These are phyloP conservation scores for Cenchrus americanus DNA, from an alignment of 176 grass and related monocot species.

Conservation along the genomic window DNA sequence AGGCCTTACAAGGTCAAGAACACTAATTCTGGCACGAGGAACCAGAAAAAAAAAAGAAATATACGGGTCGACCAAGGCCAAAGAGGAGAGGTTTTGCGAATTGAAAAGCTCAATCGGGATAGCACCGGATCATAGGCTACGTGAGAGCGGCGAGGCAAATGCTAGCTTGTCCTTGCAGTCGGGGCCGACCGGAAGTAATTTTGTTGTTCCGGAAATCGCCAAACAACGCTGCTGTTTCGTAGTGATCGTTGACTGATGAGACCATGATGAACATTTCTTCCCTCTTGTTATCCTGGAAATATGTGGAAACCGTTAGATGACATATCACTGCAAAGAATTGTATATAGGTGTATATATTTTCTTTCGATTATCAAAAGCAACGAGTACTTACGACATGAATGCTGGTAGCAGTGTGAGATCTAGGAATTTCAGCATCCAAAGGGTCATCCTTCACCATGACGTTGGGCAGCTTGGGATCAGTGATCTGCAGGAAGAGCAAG, in stretches of 20 bases:
- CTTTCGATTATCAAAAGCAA: neutral
- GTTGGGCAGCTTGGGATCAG: neutral
- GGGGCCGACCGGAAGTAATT: neutral
- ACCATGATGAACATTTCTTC: neutral
- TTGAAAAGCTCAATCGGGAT: constrained; percentile 57
- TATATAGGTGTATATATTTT: neutral
- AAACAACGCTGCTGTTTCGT: neutral
- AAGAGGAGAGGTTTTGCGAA: too few relatives aligned
- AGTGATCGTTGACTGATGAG: neutral
- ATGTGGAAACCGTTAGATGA: neutral
- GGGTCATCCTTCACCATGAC: constrained; percentile 15
- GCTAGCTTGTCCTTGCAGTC: neutral
- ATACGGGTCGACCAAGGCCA: neutral
- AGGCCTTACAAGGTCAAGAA: constrained; percentile 88
- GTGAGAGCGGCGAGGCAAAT: neutral
- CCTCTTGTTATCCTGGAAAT: constrained; percentile 27
- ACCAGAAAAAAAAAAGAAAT: neutral
- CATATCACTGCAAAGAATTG: neutral
- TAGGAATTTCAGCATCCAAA: constrained; percentile 17
- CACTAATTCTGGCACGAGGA: neutral
- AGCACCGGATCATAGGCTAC: constrained; percentile 33
- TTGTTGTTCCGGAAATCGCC: neutral
- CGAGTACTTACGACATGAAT: neutral
- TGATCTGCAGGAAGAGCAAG: constrained; percentile 6
- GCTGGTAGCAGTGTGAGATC: neutral